phyloP scores from a whole-genome alignment of 768 basidiomycete genomes.

The Boletus coccyginus region DNA sequence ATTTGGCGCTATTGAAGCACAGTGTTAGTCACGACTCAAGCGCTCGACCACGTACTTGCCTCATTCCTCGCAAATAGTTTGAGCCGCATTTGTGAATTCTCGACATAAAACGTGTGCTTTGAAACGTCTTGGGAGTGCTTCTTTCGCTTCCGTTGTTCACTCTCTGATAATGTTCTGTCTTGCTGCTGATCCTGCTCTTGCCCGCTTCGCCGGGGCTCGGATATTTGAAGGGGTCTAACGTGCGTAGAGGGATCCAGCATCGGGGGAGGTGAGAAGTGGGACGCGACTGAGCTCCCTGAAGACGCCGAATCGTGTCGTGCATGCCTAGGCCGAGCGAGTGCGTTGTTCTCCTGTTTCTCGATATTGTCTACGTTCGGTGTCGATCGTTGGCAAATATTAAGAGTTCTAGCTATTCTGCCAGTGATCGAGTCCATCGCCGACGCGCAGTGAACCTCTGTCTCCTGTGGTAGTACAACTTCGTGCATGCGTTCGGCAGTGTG shows the following conservation, averaged over 20 bases:
- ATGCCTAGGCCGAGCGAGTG: neutral
- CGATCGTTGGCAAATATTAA: conserved; percentile 35
- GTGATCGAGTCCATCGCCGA: conserved; percentile 51
- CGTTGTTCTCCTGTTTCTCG: conserved; percentile 4
- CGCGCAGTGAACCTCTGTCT: conserved; percentile 31
- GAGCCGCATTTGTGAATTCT: conserved; percentile 86
- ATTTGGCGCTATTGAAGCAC: conserved; percentile 70
- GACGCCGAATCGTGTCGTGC: conserved; percentile 18
- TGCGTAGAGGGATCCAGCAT: conserved; percentile 85
- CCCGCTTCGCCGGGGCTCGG: conserved; percentile 13
- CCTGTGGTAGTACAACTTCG: conserved; percentile 19
- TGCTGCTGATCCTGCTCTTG: conserved; percentile 24
- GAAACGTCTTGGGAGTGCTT: conserved; percentile 62
- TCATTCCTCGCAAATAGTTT: conserved; percentile 88
- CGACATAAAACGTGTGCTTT: conserved; percentile 92
- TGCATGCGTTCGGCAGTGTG: conserved; percentile 17
- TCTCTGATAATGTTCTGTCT: conserved; percentile 18
- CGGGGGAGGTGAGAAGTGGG: conserved; percentile 44
- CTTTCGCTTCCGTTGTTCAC: conserved; percentile 46
- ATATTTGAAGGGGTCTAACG: conserved; percentile 47
- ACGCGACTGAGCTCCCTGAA: conserved; percentile 38
- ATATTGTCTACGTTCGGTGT: conserved; percentile 8
- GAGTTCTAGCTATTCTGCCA: conserved; percentile 42
- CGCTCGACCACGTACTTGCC: conserved; percentile 34
- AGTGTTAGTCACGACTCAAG: conserved; percentile 3